Conservation (phyloP, 257 asterid species). For the Perilla frutescens region DNA sequence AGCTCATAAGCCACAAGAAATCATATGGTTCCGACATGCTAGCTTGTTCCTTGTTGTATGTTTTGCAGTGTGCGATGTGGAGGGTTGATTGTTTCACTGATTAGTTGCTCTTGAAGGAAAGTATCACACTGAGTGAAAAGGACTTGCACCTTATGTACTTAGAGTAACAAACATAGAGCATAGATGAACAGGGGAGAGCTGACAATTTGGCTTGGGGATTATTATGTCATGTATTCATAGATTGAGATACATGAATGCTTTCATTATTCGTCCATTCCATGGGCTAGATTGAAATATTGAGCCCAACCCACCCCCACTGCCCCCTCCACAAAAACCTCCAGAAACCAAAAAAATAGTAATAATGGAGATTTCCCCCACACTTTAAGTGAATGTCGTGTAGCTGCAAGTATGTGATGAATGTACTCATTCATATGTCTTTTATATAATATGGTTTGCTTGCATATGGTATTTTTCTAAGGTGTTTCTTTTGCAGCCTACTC, state of each 20-base stretch:
- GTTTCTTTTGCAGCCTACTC: slow-evolving; percentile 76
- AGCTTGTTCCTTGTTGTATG: slow-evolving; percentile 9
- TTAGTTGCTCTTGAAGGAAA: slow-evolving; percentile 10
- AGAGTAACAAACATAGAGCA: neutral
- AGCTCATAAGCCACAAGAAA: neutral
- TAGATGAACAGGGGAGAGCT: neutral
- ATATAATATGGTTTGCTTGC: slow-evolving; percentile 28
- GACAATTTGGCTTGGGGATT: neutral
- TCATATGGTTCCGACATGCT: neutral
- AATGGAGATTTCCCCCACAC: neutral
- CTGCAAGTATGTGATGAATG: neutral
- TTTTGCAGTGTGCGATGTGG: neutral
- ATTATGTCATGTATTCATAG: neutral
- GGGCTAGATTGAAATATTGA: neutral
- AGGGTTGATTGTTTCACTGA: neutral
- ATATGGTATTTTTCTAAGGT: slow-evolving; percentile 25
- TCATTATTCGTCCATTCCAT: neutral
- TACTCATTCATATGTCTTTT: neutral
- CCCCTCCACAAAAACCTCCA: no score
- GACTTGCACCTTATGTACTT: neutral
- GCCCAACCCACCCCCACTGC: neutral
- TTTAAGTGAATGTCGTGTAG: neutral
- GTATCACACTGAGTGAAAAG: neutral
- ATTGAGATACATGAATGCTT: neutral
- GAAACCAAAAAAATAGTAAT: no score